A percentile compares a stretch with the other conserved stretches of the same genome.
These are phyloP conservation scores for Trametes punicea DNA, from an alignment of 768 basidiomycete species.

Conservation along the genomic window DNA sequence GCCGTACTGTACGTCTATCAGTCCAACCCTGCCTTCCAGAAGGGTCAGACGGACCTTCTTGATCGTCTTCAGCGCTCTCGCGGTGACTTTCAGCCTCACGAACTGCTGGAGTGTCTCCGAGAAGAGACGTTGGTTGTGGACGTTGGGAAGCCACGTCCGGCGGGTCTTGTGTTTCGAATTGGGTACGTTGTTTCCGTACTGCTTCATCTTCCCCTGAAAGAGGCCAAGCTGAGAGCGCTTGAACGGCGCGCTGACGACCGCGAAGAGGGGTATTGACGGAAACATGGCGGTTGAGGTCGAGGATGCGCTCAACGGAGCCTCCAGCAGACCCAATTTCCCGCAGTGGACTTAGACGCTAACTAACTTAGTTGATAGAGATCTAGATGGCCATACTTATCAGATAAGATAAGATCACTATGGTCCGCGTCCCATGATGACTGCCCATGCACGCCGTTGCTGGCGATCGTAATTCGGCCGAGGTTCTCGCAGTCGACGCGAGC, in stretches of 20 bases:
- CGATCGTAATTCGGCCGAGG: slow-evolving; percentile 19
- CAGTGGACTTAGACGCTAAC: background rate
- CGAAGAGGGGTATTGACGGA: slow-evolving; percentile 31
- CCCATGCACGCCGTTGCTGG: slow-evolving; percentile 1
- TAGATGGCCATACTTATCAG: background rate
- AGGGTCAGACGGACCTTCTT: slow-evolving; percentile 56
- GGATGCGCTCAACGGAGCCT: background rate
- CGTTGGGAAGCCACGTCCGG: slow-evolving; percentile 84
- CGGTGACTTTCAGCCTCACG: slow-evolving; percentile 68
- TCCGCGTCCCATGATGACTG: background rate
- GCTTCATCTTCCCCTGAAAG: slow-evolving; percentile 77
- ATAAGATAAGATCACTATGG: slow-evolving; percentile 16
- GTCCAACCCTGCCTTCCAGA: no score
- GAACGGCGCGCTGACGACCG: slow-evolving; percentile 59
- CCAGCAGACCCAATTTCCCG: background rate
- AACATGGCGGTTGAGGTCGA: slow-evolving; percentile 30
- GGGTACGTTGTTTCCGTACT: slow-evolving; percentile 85
- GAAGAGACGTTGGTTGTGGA: slow-evolving; percentile 70
- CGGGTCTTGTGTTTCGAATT: slow-evolving; percentile 88
- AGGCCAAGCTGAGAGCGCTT: slow-evolving; percentile 80
- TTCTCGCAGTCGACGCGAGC: slow-evolving; percentile 5
- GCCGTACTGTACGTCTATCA: slow-evolving; percentile 24
- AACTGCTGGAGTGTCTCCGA: slow-evolving; percentile 60
- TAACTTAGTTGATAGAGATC: background rate
- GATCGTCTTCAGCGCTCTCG: slow-evolving; percentile 74